Evolutionary conservation across 2,329 filamentous ascomycete species (phyloP).

Genomic region (Lomentospora prolificans): DNA sequence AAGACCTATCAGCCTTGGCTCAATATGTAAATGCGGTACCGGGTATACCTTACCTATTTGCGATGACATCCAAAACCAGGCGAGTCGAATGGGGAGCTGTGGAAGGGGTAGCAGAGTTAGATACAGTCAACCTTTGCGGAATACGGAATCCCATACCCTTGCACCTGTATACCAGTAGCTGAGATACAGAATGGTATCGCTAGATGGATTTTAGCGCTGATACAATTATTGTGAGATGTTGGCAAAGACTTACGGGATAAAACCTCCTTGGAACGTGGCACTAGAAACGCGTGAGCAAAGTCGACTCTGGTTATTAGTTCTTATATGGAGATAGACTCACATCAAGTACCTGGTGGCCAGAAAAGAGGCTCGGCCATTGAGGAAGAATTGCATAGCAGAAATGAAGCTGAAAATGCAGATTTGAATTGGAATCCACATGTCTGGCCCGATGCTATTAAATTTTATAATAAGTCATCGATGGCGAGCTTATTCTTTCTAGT

Average conservation of each 20-base stretch:
- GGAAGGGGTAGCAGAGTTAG: constrained; percentile 8
- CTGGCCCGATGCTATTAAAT: constrained; percentile 26
- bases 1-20: no score
- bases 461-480: no score
- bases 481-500: no score
- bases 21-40: no score
- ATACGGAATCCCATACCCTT: constrained; percentile 20
- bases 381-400: constrained; percentile 23
- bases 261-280: constrained; percentile 36
- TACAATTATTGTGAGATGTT: constrained; percentile 3
- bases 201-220: constrained; percentile 4
- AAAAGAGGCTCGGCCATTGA: constrained; percentile 22
- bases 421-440: constrained; percentile 39
- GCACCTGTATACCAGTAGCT: constrained; percentile 61
- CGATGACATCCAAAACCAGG: constrained; percentile 54
- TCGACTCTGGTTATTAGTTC: no score
- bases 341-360: constrained; percentile 20
- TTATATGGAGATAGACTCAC: background rate
- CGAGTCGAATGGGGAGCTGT: constrained; percentile 52
- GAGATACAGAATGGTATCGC: constrained; percentile 45
- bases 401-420: constrained; percentile 25
- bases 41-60: constrained; percentile 16
- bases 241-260: constrained; percentile 44
- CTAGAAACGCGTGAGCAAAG: constrained; percentile 14
- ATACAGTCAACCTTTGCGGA: background rate